Percentiles rank a stretch among this genome's conserved stretches.
Conservation (phyloP, 1,284 basidiomycete genomes). For the Boletus mariae region DNA sequence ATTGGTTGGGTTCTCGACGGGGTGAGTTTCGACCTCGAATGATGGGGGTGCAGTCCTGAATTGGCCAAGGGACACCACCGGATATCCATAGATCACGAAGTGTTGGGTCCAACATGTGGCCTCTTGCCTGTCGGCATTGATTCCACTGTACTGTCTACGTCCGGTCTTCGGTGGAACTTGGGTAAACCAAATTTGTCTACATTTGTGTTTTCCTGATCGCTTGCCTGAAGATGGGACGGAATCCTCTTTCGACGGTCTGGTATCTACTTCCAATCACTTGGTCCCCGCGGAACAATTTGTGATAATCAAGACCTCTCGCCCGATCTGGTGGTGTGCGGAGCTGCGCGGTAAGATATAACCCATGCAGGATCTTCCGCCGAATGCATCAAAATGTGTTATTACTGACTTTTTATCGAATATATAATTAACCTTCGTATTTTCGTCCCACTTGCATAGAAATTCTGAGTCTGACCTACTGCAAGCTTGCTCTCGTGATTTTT, state of each 20-base stretch:
- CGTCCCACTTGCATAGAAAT: no score
- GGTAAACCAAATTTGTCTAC: conserved; percentile 43
- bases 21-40: conserved; percentile 43
- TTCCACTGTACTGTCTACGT: conserved; percentile 72
- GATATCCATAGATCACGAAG: conserved; percentile 68
- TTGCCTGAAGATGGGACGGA: conserved; percentile 44
- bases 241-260: conserved; percentile 76
- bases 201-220: conserved; percentile 3
- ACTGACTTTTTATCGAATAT: background rate
- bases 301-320: conserved; percentile 71
- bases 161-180: conserved; percentile 88
- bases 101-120: conserved; percentile 88
- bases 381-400: background rate
- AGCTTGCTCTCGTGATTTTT: no score
- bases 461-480: no score
- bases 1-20: conserved; percentile 84
- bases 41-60: conserved; percentile 1
- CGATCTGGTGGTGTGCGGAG: conserved; percentile 89
- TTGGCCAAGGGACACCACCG: conserved; percentile 69
- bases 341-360: conserved; percentile 25
- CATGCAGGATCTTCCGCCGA: background rate
- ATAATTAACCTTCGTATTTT: background rate
- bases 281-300: conserved; percentile 59
- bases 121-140: conserved; percentile 86
- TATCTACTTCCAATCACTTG: conserved; percentile 93